These are phyloP conservation scores for Mycena polygramma DNA, from an alignment of 768 basidiomycete species.

Conservation along the genomic window DNA sequence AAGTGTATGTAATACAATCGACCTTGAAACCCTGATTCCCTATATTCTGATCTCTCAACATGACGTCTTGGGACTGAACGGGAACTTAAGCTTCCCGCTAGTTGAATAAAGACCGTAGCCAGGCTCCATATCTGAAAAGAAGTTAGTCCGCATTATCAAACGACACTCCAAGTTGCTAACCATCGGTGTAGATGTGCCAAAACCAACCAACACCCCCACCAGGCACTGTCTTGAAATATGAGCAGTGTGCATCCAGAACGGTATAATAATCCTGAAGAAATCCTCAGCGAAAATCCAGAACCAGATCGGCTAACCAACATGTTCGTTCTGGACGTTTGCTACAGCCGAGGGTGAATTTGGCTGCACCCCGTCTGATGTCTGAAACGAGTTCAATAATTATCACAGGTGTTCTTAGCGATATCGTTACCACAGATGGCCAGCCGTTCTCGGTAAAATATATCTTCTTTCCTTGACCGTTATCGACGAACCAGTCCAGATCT, in stretches of 20 bases:
- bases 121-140: constrained; percentile 51
- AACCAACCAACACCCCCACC: constrained; percentile 86
- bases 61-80: constrained; percentile 71
- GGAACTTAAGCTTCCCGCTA: constrained; percentile 68
- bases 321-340: constrained; percentile 72
- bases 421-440: constrained; percentile 70
- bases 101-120: constrained; percentile 78
- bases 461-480: constrained; percentile 77
- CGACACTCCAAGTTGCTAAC: constrained; percentile 49
- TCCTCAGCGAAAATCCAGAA: neutral
- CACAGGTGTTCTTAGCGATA: neutral
- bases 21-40: neutral
- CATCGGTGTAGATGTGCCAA: constrained; percentile 82
- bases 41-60: constrained; percentile 54
- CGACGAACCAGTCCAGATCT: constrained; percentile 78
- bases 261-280: constrained; percentile 68
- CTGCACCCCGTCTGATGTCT: constrained; percentile 69
- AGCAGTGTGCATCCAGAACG: constrained; percentile 74
- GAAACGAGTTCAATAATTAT: neutral
- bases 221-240: constrained; percentile 67
- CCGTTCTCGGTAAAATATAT: constrained; percentile 71
- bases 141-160: constrained; percentile 3
- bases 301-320: constrained; percentile 50
- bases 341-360: constrained; percentile 75
- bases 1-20: neutral